Evolutionary conservation across 139 green algal genomes (phyloP).

Genomic region (Tetraselmis striata): DNA sequence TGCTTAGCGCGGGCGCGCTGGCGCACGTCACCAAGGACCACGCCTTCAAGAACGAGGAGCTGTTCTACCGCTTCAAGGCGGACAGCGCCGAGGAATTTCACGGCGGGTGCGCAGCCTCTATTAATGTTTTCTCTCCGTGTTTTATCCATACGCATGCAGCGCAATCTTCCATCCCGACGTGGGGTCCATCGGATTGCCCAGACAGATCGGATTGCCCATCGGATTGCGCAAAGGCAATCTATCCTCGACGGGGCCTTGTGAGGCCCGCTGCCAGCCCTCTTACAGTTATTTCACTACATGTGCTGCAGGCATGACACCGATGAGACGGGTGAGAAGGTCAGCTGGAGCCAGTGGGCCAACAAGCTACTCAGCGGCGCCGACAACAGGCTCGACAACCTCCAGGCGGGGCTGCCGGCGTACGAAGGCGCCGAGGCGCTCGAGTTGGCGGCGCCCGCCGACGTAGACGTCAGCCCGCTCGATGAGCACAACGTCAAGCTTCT

Average conservation of each 20-base stretch:
- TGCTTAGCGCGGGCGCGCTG: not conserved
- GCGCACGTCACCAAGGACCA: constrained; percentile 1
- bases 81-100: not conserved
- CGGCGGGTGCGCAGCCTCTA: not conserved
- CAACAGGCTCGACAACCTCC: not conserved
- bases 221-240: too few species aligned
- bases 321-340: not conserved
- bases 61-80: constrained; percentile 7
- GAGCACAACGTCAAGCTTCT: constrained; percentile 22
- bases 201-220: too few species aligned
- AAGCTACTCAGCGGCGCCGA: not conserved
- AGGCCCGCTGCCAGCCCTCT: too few species aligned
- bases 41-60: constrained; percentile 7
- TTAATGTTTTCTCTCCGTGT: too few species aligned
- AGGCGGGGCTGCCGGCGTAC: not conserved
- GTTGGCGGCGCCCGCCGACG: not conserved
- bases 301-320: constrained; percentile 7
- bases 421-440: not conserved
- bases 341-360: constrained; percentile 8
- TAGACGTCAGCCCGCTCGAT: constrained; percentile 14
- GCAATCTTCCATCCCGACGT: too few species aligned
- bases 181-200: too few species aligned
- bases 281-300: not conserved
- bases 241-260: too few species aligned
- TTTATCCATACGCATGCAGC: too few species aligned